A percentile compares a stretch with the other conserved stretches of the same genome.
Evolutionary conservation across 2,329 filamentous ascomycete genomes (phyloP).

Genomic region (Aspergillus pseudonomiae): DNA sequence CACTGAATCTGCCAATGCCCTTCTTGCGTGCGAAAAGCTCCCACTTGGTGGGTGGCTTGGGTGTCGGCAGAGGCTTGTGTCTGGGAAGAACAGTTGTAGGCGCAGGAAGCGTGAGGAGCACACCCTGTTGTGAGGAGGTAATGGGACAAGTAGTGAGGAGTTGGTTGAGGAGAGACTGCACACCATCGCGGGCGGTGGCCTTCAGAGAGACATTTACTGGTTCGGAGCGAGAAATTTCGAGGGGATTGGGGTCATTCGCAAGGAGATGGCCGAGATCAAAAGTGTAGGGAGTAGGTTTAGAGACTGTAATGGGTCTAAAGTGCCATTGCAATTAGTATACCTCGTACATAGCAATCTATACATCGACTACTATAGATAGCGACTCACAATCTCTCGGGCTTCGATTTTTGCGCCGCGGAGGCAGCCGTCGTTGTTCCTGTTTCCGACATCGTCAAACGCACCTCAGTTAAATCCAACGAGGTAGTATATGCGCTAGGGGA

Average conservation of each 20-base stretch:
- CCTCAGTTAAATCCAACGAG: constrained; percentile 3
- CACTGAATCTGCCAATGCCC: constrained; percentile 85
- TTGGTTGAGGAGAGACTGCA: constrained; percentile 91
- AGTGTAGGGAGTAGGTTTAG: constrained; percentile 85
- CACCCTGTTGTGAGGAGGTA: constrained; percentile 65
- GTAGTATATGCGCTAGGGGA: constrained; percentile 1
- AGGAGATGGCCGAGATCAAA: constrained; percentile 90
- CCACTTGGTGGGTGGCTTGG: constrained; percentile 89
- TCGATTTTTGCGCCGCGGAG: constrained; percentile 27
- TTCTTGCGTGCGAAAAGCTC: constrained; percentile 95
- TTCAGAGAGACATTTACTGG: constrained; percentile 69
- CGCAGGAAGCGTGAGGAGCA: constrained; percentile 76
- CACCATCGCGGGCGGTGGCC: constrained; percentile 79
- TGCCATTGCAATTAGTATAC: constrained; percentile 20
- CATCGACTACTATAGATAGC: constrained; percentile 1
- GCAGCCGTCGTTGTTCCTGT: constrained; percentile 29
- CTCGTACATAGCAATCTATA: constrained; percentile 1
- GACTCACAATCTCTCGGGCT: constrained; percentile 47
- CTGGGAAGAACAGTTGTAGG: constrained; percentile 74
- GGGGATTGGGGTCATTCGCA: constrained; percentile 83
- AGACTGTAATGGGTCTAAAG: constrained; percentile 62
- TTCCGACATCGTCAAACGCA: constrained; percentile 30
- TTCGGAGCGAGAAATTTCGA: constrained; percentile 57
- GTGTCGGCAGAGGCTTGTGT: constrained; percentile 85
- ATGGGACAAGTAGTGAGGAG: constrained; percentile 87